A percentile compares a stretch with the other conserved stretches of the same genome.
Evolutionary conservation across 306 rosid species (phyloP).

Genomic region (Phaseolus lunatus): DNA sequence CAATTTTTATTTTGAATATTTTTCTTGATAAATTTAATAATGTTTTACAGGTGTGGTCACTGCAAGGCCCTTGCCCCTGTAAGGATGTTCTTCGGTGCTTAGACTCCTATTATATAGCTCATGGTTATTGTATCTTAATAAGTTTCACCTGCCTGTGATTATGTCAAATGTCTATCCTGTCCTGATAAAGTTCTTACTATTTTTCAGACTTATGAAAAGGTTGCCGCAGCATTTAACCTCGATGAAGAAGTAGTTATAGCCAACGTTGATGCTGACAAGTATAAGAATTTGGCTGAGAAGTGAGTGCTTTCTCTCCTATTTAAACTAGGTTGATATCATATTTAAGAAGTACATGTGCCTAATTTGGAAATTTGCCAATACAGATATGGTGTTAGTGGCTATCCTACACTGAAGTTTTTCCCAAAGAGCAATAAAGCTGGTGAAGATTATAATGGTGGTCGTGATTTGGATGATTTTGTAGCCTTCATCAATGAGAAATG

Average conservation of each 20-base stretch:
- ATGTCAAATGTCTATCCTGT: slow-evolving; percentile 3
- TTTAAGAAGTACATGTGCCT: slow-evolving; percentile 27
- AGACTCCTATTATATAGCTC: slow-evolving; percentile 13
- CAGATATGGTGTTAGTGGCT: slow-evolving; percentile 84
- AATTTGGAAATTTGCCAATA: slow-evolving; percentile 35
- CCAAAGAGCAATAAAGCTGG: slow-evolving; percentile 82
- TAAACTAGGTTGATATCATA: slow-evolving; percentile 33
- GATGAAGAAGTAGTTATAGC: slow-evolving; percentile 82
- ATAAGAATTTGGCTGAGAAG: slow-evolving; percentile 83
- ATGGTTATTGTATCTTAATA: background rate
- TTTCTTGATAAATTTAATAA: slow-evolving; percentile 5
- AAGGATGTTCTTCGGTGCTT: slow-evolving; percentile 49
- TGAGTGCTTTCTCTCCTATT: slow-evolving; percentile 52
- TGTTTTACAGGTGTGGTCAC: slow-evolving; percentile 87
- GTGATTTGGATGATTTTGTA: slow-evolving; percentile 80
- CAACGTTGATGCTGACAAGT: slow-evolving; percentile 74
- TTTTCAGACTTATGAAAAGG: slow-evolving; percentile 80
- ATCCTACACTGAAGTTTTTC: slow-evolving; percentile 84
- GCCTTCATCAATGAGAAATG: slow-evolving; percentile 74
- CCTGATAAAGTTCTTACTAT: slow-evolving; percentile 31
- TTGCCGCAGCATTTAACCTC: slow-evolving; percentile 76
- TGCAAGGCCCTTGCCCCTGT: slow-evolving; percentile 94
- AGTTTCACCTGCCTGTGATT: slow-evolving; percentile 21
- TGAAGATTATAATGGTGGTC: slow-evolving; percentile 79
- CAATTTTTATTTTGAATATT: background rate